These are phyloP conservation scores for Trametes polyzona DNA, from an alignment of 1,284 basidiomycete species.

Conservation along the genomic window DNA sequence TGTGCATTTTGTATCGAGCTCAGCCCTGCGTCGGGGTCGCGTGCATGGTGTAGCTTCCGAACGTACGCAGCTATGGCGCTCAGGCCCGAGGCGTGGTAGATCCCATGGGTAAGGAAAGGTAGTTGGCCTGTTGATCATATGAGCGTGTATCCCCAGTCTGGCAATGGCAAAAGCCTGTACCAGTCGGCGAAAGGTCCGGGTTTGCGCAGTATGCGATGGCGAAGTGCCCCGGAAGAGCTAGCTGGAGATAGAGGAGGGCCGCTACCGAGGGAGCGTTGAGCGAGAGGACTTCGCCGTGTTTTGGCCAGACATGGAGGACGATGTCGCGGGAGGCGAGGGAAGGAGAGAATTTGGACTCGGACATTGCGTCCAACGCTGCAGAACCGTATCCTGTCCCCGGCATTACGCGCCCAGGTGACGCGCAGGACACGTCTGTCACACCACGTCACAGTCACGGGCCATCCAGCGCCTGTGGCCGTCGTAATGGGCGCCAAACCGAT, in stretches of 20 bases:
- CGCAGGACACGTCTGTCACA: not conserved
- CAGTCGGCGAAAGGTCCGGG: conserved; percentile 77
- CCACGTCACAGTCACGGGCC: not conserved
- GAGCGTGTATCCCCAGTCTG: not conserved
- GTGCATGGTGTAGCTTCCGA: conserved; percentile 45
- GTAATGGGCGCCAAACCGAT: too few relatives aligned
- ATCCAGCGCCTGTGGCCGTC: not conserved
- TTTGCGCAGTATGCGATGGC: conserved; percentile 62
- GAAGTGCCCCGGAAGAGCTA: conserved; percentile 66
- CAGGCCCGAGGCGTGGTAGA: conserved; percentile 53
- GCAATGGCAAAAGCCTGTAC: conserved; percentile 46
- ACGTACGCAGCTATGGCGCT: conserved; percentile 69
- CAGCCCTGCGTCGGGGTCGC: conserved; percentile 51
- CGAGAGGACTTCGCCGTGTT: conserved; percentile 63
- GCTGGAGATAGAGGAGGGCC: conserved; percentile 67
- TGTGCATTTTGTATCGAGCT: conserved; percentile 52
- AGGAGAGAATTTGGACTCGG: conserved; percentile 22
- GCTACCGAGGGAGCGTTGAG: conserved; percentile 68
- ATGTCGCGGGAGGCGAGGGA: conserved; percentile 12
- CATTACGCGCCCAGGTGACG: conserved; percentile 7
- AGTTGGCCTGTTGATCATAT: conserved; percentile 56
- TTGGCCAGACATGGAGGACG: conserved; percentile 69
- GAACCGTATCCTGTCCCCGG: not conserved
- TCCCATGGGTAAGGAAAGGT: conserved; percentile 67
- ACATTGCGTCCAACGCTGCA: conserved; percentile 4